Conservation (phyloP, 2,329 filamentous ascomycete genomes). For the Clonostachys sp. region DNA sequence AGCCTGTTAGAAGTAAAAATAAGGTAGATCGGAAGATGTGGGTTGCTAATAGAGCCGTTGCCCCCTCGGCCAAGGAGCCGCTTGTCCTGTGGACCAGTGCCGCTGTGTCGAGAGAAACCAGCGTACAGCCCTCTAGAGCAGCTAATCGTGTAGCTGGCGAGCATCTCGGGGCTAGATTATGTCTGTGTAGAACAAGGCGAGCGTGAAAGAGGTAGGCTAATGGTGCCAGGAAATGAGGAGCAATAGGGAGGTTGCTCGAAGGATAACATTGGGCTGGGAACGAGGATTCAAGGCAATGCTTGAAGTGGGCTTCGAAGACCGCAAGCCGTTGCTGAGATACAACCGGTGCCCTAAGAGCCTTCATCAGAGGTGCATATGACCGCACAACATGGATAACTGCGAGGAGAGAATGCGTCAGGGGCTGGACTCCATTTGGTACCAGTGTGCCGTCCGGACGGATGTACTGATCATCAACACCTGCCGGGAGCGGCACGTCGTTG, state of each 20-base stretch:
- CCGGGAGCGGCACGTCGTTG: conserved; percentile 78
- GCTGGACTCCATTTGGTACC: conserved; percentile 43
- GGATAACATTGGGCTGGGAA: conserved; percentile 75
- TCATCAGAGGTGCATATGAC: conserved; percentile 68
- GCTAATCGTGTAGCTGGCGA: conserved; percentile 59
- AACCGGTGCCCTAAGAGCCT: conserved; percentile 62
- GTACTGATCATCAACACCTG: conserved; percentile 75
- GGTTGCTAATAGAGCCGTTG: conserved; percentile 70
- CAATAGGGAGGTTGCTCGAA: conserved; percentile 60
- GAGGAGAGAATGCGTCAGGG: conserved; percentile 66
- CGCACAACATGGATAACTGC: conserved; percentile 79
- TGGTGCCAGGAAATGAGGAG: conserved; percentile 70
- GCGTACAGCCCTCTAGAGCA: conserved; percentile 74
- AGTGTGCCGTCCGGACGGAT: conserved; percentile 55
- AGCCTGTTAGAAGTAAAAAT: conserved; percentile 70
- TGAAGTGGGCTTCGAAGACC: conserved; percentile 80
- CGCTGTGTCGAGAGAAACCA: conserved; percentile 73
- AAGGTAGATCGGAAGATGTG: conserved; percentile 87
- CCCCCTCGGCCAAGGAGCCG: conserved; percentile 57
- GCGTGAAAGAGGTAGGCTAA: conserved; percentile 76
- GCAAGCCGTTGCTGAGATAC: conserved; percentile 65
- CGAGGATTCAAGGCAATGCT: conserved; percentile 66
- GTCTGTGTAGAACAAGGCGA: conserved; percentile 80
- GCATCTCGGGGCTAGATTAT: conserved; percentile 76
- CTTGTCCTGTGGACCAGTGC: conserved; percentile 65